Percentiles rank a stretch among this genome's conserved stretches.
phyloP scores from a whole-genome alignment of 306 rosid species.

The Pterocarpus macrocarpus region DNA sequence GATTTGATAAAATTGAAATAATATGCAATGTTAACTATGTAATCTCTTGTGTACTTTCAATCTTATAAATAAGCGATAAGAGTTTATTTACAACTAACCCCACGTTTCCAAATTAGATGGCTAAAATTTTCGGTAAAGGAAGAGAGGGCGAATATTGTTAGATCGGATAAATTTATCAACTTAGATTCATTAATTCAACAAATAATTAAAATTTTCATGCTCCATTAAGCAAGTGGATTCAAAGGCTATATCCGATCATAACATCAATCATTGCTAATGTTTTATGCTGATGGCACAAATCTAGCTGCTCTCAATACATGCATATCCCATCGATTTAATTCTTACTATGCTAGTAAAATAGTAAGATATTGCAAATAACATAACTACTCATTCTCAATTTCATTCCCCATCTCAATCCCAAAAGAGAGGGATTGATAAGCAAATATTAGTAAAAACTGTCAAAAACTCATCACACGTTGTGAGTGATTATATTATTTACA shows the following conservation, averaged over 20 bases:
- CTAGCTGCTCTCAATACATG: no score
- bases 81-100: no score
- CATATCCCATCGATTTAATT: neutral
- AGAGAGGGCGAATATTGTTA: no score
- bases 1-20: no score
- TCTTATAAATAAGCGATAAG: no score
- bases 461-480: conserved; percentile 34
- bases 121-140: no score
- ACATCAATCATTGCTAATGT: neutral
- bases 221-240: neutral
- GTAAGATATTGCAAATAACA: conserved; percentile 13
- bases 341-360: neutral
- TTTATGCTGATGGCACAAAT: no score
- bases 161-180: no score
- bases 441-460: conserved; percentile 21
- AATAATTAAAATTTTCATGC: neutral
- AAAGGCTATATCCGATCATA: neutral
- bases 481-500: conserved; percentile 40
- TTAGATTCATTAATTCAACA: neutral
- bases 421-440: neutral
- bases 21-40: no score
- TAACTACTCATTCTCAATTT: conserved; percentile 23
- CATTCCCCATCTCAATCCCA: conserved; percentile 30
- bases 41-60: no score
- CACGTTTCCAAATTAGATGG: no score